phyloP scores from a whole-genome alignment of 768 basidiomycete genomes.

The Amanita muscaria region DNA sequence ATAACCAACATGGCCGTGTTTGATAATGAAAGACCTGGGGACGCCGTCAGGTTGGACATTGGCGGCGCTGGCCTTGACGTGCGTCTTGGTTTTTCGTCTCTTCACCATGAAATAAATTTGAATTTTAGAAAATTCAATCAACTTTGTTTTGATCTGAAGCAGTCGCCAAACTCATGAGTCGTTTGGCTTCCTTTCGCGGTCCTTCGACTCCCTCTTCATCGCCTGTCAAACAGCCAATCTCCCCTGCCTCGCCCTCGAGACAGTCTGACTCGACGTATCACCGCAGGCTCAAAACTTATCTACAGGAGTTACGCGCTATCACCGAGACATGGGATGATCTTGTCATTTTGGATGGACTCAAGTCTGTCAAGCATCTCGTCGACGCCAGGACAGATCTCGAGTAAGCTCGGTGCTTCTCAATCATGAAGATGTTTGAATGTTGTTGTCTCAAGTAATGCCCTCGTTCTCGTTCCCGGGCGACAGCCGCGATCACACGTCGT shows the following conservation, averaged over 20 bases:
- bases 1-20: slow-evolving; percentile 87
- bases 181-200: slow-evolving; percentile 70
- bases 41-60: slow-evolving; percentile 22
- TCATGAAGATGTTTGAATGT: background rate
- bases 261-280: slow-evolving; percentile 70
- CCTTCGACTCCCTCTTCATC: slow-evolving; percentile 70
- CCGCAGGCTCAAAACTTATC: slow-evolving; percentile 57
- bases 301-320: slow-evolving; percentile 58
- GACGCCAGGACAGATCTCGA: slow-evolving; percentile 80
- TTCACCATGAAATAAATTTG: slow-evolving; percentile 60
- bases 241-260: slow-evolving; percentile 40
- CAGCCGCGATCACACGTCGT: slow-evolving; percentile 54
- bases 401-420: slow-evolving; percentile 34
- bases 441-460: slow-evolving; percentile 44
- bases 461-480: slow-evolving; percentile 45
- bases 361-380: slow-evolving; percentile 59
- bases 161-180: slow-evolving; percentile 27
- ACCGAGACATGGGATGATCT: slow-evolving; percentile 79
- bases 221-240: slow-evolving; percentile 39
- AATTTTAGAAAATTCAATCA: too few species aligned
- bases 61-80: slow-evolving; percentile 50
- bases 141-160: slow-evolving; percentile 14
- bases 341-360: slow-evolving; percentile 70
- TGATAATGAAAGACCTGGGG: slow-evolving; percentile 95
- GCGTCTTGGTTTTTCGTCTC: slow-evolving; percentile 72